Conservation (phyloP, 768 basidiomycete genomes). For the Boletus vermiculosoides region DNA sequence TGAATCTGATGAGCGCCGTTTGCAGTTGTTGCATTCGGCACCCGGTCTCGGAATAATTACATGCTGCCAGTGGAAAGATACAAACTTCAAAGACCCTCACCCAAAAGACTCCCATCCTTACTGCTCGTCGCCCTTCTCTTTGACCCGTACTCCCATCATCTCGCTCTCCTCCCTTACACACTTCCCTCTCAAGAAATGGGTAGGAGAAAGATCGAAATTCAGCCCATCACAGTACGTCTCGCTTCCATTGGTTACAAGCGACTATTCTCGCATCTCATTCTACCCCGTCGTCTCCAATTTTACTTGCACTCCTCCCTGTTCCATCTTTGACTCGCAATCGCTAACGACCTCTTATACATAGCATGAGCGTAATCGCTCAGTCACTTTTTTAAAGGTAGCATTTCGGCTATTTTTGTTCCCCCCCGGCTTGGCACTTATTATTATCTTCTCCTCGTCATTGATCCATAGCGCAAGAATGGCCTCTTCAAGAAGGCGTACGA, state of each 20-base stretch:
- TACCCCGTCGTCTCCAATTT: conserved; percentile 30
- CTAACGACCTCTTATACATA: conserved; percentile 48
- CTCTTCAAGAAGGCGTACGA: conserved; percentile 92
- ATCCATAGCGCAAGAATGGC: conserved; percentile 75
- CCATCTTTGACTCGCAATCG: conserved; percentile 33
- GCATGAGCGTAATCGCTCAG: conserved; percentile 90
- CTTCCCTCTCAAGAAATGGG: conserved; percentile 47
- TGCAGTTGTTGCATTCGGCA: conserved; percentile 37
- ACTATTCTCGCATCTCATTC: conserved; percentile 22
- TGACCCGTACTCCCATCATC: conserved; percentile 24
- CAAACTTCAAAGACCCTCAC: conserved; percentile 32
- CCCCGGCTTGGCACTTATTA: conserved; percentile 39
- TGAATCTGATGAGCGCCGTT: conserved; percentile 38
- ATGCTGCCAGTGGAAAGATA: conserved; percentile 35
- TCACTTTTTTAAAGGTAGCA: conserved; percentile 85
- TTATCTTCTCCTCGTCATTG: conserved; percentile 19
- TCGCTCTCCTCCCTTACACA: background rate
- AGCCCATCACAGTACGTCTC: conserved; percentile 69
- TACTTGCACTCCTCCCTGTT: conserved; percentile 24
- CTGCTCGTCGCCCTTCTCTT: conserved; percentile 19
- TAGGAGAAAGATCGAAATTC: conserved; percentile 78
- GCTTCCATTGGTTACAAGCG: conserved; percentile 9
- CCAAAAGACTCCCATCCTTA: conserved; percentile 35
- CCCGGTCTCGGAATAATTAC: conserved; percentile 41
- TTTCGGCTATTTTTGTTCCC: conserved; percentile 61